These are phyloP conservation scores for Annona cherimola DNA, from an alignment of 164 flowering plant genomes.

Conservation along the genomic window DNA sequence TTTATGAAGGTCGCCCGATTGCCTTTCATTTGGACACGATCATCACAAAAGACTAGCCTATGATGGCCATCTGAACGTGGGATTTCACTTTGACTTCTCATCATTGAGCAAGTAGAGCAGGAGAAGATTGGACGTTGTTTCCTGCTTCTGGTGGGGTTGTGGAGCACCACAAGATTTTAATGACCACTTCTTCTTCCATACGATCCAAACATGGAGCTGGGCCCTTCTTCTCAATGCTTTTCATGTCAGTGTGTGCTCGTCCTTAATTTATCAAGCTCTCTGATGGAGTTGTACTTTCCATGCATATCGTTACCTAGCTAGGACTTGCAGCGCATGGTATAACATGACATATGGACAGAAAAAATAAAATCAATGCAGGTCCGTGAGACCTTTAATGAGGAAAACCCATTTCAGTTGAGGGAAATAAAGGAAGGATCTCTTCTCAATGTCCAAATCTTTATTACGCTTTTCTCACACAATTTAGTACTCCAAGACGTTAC, in stretches of 20 bases:
- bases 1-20: background rate
- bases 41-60: background rate
- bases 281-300: background rate
- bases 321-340: background rate
- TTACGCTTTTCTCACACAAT: background rate
- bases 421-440: background rate
- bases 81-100: too few species aligned
- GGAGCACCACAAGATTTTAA: too few species aligned
- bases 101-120: too few species aligned
- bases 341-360: background rate
- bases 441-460: background rate
- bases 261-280: background rate
- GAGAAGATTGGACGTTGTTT: too few species aligned
- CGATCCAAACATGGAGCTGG: too few species aligned
- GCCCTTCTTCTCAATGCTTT: too few species aligned
- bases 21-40: background rate
- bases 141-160: too few species aligned
- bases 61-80: too few species aligned
- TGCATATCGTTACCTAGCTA: background rate
- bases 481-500: background rate
- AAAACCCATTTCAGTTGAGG: background rate
- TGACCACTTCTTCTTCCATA: too few species aligned
- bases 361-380: background rate
- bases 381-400: background rate
- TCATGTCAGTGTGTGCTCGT: background rate